phyloP scores from a whole-genome alignment of 108 stramenopile genomes.

The Nannochloropsis gaditana region DNA sequence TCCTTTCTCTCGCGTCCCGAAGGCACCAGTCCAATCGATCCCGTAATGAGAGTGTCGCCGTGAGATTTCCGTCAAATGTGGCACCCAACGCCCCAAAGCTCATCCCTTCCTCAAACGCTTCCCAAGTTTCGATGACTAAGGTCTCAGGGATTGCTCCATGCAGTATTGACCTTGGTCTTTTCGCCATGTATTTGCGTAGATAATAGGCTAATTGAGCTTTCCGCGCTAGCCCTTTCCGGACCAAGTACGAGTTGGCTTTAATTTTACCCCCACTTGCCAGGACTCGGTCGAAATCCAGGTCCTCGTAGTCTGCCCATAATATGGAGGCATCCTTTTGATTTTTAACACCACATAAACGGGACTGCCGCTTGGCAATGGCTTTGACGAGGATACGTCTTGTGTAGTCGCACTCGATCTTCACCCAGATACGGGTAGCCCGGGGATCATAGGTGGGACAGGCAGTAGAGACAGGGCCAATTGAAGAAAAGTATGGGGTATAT shows the following conservation, averaged over 20 bases:
- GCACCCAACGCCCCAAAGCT: slow-evolving; percentile 7
- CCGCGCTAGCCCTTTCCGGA: slow-evolving; percentile 56
- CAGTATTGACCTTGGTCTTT: slow-evolving; percentile 42
- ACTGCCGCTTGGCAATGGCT: neutral
- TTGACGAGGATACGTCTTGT: neutral
- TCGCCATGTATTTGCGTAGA: slow-evolving; percentile 37
- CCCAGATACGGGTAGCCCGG: neutral
- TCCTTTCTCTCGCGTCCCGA: neutral
- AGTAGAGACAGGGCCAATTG: neutral
- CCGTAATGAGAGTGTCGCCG: neutral
- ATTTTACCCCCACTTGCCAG: slow-evolving; percentile 21
- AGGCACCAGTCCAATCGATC: slow-evolving; percentile 7
- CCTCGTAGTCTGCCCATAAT: slow-evolving; percentile 33
- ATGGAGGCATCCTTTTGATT: neutral
- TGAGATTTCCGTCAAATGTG: neutral
- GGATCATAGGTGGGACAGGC: neutral
- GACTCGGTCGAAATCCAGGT: slow-evolving; percentile 30
- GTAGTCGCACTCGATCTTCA: neutral
- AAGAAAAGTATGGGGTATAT: neutral
- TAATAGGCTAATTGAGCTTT: slow-evolving; percentile 56
- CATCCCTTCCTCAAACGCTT: slow-evolving; percentile 51
- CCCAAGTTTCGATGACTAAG: slow-evolving; percentile 53
- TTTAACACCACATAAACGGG: neutral
- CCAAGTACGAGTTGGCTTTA: slow-evolving; percentile 48
- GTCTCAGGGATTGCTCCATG: slow-evolving; percentile 38